These are phyloP conservation scores for Tylopilus sp. DNA, from an alignment of 768 basidiomycete species.

Conservation along the genomic window DNA sequence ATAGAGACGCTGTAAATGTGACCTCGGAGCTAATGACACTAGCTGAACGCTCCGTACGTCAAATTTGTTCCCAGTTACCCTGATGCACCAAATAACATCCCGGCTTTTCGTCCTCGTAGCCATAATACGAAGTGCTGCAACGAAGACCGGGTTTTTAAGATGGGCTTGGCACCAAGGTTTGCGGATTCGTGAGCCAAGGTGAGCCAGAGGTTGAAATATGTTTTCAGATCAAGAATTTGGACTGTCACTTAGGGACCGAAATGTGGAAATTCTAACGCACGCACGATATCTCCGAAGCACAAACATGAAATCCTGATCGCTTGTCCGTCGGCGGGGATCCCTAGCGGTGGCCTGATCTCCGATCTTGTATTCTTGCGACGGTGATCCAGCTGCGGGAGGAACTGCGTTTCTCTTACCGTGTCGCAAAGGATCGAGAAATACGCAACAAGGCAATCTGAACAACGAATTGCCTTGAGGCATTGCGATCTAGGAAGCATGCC, in stretches of 20 bases:
- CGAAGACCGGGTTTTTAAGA: neutral
- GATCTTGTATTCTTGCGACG: neutral
- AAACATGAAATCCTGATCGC: neutral
- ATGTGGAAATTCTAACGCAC: too few species aligned
- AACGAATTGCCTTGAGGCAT: neutral
- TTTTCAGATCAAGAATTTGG: too few species aligned
- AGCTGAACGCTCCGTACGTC: neutral
- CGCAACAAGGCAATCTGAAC: neutral
- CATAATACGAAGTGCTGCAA: neutral
- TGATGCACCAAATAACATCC: neutral
- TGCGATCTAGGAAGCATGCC: neutral
- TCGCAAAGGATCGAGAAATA: neutral
- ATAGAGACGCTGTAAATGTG: too few species aligned
- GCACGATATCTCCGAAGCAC: neutral
- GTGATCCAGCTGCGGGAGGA: neutral
- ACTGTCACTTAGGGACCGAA: too few species aligned
- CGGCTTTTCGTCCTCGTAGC: too few species aligned
- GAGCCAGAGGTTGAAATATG: too few species aligned
- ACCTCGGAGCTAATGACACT: neutral
- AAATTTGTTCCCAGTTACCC: neutral
- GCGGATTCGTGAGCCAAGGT: too few species aligned
- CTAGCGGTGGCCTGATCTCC: neutral
- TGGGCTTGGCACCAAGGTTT: neutral
- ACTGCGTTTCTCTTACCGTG: neutral
- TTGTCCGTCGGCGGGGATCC: neutral